Evolutionary conservation across 352 stramenopile species (phyloP), one percentile per base, ranked within the genome.

Genomic region (Globisporangium spinosum): DNA sequence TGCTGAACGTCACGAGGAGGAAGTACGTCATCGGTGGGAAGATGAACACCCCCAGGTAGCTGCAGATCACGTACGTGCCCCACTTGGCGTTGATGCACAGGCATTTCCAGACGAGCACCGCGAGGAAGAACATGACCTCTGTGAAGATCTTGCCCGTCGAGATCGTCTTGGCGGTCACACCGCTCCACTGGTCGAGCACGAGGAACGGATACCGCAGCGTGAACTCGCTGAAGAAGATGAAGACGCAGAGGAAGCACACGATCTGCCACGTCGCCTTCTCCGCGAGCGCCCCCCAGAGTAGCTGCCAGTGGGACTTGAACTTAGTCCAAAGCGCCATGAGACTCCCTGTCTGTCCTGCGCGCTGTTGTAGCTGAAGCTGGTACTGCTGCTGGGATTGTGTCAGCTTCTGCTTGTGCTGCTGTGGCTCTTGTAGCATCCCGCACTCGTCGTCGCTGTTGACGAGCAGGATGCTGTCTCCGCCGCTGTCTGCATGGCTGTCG

Each of bases 161-260:
- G 38, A 63, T 61, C 23, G 70, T 71, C 56, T 75, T 75, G 32
- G 64, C 40, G 15, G 72, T 80, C 64, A 83, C 78, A n/a, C 72
- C 71, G 60, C 65, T 75, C 78, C 78, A 85, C 55, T 78, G 60
- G 29, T 81, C 71, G 20, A 85, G 67, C 34, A 77, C 62, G 5
- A 67, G 69, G 9, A 72, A 76, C 34, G 78, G 71, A 53, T 85
- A 85, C 38, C 68, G 75, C 8, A 85, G 57, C 7, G 78, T 79
- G 56, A 85, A 85, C 56, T 85, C 78, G 25, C 67, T 77, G 55
- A 85, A 78, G 63, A 85, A 77, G 49, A 85, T 71, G 59, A 80
- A 83, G 15, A 77, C 68, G 38, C 80, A 74, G 17, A 83, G 69
- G 61, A 82, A 85, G 7, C 68, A 65, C 17, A 75, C 70, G 23